Conservation (phyloP, 2,329 filamentous ascomycete genomes). For the Bipolaris bicolor region DNA sequence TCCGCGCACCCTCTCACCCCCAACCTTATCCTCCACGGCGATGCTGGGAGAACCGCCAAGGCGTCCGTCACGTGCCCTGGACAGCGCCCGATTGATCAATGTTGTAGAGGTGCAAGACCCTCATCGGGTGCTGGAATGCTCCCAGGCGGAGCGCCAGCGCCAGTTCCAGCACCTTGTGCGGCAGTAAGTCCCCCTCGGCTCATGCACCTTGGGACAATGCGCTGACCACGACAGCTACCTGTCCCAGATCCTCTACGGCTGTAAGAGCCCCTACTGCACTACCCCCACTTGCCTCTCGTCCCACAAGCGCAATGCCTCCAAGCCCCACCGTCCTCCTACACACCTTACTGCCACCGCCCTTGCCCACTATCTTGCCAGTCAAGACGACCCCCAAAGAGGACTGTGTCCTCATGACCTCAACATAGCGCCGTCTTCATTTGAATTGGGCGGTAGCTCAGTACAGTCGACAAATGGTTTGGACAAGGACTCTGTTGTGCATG, state of each 20-base stretch:
- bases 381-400: slow-evolving; percentile 74
- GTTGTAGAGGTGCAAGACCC: slow-evolving; percentile 35
- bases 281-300: slow-evolving; percentile 83
- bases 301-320: slow-evolving; percentile 69
- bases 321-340: slow-evolving; percentile 78
- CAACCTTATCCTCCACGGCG: not conserved
- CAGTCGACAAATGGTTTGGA: not conserved
- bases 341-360: slow-evolving; percentile 80
- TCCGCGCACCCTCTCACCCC: not conserved
- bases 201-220: slow-evolving; percentile 8
- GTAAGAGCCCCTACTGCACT: slow-evolving; percentile 69
- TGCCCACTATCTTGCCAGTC: slow-evolving; percentile 79
- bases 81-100: slow-evolving; percentile 1
- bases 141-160: slow-evolving; percentile 35
- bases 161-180: slow-evolving; percentile 44
- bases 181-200: slow-evolving; percentile 26
- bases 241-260: slow-evolving; percentile 81
- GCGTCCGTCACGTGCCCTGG: slow-evolving; percentile 4
- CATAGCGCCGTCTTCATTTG: slow-evolving; percentile 36
- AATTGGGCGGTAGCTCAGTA: slow-evolving; percentile 22
- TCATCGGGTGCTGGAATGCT: slow-evolving; percentile 39
- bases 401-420: slow-evolving; percentile 64
- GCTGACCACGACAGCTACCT: slow-evolving; percentile 66
- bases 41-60: not conserved
- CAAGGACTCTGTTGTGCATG: slow-evolving; percentile 14